Evolutionary conservation across 257 asterid species (phyloP).

Genomic region (Solanum pennellii): DNA sequence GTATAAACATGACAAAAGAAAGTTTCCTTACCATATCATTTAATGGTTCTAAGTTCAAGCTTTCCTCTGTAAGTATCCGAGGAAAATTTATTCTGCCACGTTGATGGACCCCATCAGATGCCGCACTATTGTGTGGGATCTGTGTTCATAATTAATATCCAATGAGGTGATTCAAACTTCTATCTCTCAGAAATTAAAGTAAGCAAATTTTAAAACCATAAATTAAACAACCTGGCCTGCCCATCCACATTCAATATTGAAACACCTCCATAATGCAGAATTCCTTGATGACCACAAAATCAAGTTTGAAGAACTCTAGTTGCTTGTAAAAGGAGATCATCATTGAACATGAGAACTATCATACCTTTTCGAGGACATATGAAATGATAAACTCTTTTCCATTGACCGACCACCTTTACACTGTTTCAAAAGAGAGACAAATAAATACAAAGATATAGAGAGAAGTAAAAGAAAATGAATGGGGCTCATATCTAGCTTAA

Average conservation of each 20-base stretch:
- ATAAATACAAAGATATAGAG: neutral
- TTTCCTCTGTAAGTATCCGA: slow-evolving; percentile 16
- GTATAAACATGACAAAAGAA: neutral
- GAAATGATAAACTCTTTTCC: slow-evolving; percentile 41
- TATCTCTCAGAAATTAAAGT: neutral
- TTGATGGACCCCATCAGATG: neutral
- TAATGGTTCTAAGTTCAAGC: slow-evolving; percentile 29
- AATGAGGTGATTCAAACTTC: slow-evolving; percentile 1
- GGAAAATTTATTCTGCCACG: slow-evolving; percentile 8
- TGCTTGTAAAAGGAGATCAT: neutral
- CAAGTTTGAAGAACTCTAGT: neutral
- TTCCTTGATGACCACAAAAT: slow-evolving; percentile 15
- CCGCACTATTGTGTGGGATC: slow-evolving; percentile 21
- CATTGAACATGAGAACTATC: neutral
- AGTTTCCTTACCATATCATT: slow-evolving; percentile 31
- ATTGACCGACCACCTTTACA: slow-evolving; percentile 36
- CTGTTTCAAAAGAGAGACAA: slow-evolving; percentile 19
- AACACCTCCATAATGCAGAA: slow-evolving; percentile 61
- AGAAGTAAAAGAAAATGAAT: neutral
- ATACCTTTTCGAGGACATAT: slow-evolving; percentile 41
- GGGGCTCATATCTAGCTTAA: neutral
- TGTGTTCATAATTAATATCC: slow-evolving; percentile 24
- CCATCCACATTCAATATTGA: slow-evolving; percentile 45
- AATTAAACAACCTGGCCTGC: slow-evolving; percentile 49
- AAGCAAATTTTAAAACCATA: slow-evolving; percentile 6